Evolutionary conservation across 257 asterid species (phyloP).

Genomic region (Buddleja alternifolia): DNA sequence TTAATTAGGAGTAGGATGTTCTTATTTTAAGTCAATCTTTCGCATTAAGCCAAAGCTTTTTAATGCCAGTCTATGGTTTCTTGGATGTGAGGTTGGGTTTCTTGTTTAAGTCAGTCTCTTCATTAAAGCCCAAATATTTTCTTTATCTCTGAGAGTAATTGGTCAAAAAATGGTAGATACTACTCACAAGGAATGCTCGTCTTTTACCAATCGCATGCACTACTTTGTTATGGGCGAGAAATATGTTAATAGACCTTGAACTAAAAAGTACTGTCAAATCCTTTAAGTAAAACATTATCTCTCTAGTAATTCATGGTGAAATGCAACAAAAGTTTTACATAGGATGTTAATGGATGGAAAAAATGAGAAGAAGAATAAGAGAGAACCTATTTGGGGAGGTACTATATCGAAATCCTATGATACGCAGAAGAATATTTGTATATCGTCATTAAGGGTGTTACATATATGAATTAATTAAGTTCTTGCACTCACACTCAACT

Average conservation of each 20-base stretch:
- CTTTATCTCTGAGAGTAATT: not conserved
- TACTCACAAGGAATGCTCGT: conserved; percentile 11
- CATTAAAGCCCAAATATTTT: too few relatives aligned
- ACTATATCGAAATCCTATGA: too few relatives aligned
- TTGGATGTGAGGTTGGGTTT: not conserved
- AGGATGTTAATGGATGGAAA: not conserved
- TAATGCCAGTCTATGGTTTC: not conserved
- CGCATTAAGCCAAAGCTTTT: not conserved
- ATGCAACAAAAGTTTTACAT: not conserved
- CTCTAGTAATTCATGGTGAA: not conserved
- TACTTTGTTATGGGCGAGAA: conserved; percentile 77
- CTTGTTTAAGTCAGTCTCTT: not conserved
- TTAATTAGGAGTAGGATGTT: not conserved
- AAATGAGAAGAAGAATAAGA: conserved; percentile 11
- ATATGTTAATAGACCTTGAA: conserved; percentile 81
- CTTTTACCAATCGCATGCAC: conserved; percentile 1
- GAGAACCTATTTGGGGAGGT: not conserved
- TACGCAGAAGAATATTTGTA: too few relatives aligned
- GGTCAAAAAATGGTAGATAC: not conserved
- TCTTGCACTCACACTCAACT: too few relatives aligned
- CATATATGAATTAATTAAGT: too few relatives aligned
- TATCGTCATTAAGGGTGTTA: too few relatives aligned
- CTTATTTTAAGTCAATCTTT: conserved; percentile 2
- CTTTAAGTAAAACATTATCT: conserved; percentile 54
- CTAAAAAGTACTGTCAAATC: conserved; percentile 85